Percentiles rank a stretch among this genome's conserved stretches.
Evolutionary conservation across 2,329 filamentous ascomycete species (phyloP).

Genomic region (Arthroderma sp.): DNA sequence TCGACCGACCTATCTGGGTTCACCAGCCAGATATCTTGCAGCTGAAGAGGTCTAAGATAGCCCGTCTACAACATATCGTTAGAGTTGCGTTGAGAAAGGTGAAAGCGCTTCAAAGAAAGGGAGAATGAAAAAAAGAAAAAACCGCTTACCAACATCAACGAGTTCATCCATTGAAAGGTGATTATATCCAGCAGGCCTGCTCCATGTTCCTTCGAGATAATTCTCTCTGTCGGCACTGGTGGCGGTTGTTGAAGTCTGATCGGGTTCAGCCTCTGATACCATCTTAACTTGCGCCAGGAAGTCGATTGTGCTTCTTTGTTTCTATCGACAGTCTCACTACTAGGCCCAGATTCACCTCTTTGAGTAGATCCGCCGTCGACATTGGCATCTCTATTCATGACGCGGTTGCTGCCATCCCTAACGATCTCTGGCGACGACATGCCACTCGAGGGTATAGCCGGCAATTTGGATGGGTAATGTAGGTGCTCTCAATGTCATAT

Average conservation of each 20-base stretch:
- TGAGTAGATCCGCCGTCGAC: neutral
- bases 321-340: neutral
- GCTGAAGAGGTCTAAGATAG: constrained; percentile 70
- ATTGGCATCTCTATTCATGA: neutral
- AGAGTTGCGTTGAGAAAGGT: neutral
- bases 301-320: neutral
- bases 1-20: constrained; percentile 69
- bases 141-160: constrained; percentile 61
- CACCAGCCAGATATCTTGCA: constrained; percentile 77
- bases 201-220: constrained; percentile 54
- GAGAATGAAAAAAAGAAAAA: constrained; percentile 6
- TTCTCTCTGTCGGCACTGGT: constrained; percentile 44
- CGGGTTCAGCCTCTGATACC: constrained; percentile 34
- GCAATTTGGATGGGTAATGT: neutral
- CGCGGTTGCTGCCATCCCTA: neutral
- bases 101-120: neutral
- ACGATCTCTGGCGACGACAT: neutral
- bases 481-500: neutral
- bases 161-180: constrained; percentile 82
- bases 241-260: constrained; percentile 39
- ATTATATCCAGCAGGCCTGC: constrained; percentile 64
- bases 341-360: neutral
- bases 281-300: constrained; percentile 18
- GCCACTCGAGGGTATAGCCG: neutral
- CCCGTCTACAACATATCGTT: constrained; percentile 46